A percentile compares a stretch with the other conserved stretches of the same genome.
Conservation (phyloP, 2,329 filamentous ascomycete species). For the Colletotrichum abscissum region DNA sequence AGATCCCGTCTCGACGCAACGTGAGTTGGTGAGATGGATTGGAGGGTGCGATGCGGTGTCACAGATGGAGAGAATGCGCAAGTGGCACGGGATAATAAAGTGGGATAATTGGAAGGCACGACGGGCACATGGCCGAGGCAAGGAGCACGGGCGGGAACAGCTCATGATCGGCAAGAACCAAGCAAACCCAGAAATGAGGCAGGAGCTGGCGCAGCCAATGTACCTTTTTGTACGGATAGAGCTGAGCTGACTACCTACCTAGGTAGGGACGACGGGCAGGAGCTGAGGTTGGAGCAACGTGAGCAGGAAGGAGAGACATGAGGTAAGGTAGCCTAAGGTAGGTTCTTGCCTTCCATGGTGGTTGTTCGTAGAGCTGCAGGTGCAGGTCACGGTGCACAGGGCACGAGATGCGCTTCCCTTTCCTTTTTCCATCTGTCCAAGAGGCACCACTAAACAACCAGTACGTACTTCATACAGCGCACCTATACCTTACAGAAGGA, state of each 20-base stretch:
- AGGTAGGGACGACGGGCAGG: background rate
- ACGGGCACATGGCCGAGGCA: background rate
- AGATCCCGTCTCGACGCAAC: background rate
- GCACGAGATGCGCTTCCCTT: background rate
- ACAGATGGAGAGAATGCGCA: background rate
- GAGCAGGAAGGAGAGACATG: background rate
- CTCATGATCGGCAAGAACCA: background rate
- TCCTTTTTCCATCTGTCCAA: background rate
- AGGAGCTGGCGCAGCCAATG: background rate
- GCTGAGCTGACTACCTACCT: background rate
- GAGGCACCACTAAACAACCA: too few species aligned
- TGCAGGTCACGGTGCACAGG: background rate
- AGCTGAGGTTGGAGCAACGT: background rate
- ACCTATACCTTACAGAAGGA: too few species aligned
- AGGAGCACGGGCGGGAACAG: background rate
- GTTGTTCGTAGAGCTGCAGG: background rate
- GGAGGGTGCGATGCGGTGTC: background rate
- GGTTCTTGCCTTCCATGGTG: too few species aligned
- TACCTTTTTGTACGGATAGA: background rate
- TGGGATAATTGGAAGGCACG: background rate
- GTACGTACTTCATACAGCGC: background rate
- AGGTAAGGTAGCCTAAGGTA: too few species aligned
- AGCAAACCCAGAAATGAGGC: background rate
- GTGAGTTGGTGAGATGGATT: background rate
- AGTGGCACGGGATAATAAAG: background rate